A percentile compares a stretch with the other conserved stretches of the same genome.
phyloP scores from a whole-genome alignment of 2,329 filamentous ascomycete genomes.

The Rutstroemia sp. region DNA sequence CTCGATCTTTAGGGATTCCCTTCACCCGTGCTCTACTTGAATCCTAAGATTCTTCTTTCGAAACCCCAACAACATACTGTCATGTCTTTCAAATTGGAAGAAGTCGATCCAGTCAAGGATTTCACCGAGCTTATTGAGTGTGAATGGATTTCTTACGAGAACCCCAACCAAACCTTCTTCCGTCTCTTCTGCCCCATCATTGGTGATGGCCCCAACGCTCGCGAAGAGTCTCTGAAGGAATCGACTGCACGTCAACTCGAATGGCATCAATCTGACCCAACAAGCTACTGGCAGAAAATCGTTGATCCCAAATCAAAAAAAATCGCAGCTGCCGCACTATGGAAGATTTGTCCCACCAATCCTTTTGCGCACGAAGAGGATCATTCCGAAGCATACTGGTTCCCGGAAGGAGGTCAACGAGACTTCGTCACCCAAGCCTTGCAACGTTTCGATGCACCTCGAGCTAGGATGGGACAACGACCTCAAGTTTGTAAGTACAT shows the following conservation, averaged over 20 bases:
- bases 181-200: conserved; percentile 1
- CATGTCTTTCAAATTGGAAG: conserved; percentile 5
- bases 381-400: neutral
- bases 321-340: conserved; percentile 1
- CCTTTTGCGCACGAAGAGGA: neutral
- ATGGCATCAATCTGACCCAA: conserved; percentile 4
- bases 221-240: neutral
- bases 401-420: neutral
- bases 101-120: neutral
- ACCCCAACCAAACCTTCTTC: conserved; percentile 2
- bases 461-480: neutral
- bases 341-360: conserved; percentile 4
- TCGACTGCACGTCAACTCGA: neutral
- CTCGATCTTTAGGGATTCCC: no score
- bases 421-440: neutral
- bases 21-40: no score
- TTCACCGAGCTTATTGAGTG: conserved; percentile 2
- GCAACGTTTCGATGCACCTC: neutral
- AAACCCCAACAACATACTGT: neutral
- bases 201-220: neutral
- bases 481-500: conserved; percentile 1
- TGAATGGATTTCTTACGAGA: conserved; percentile 4
- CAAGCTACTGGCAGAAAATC: conserved; percentile 7
- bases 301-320: neutral
- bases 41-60: neutral